Evolutionary conservation across 129 eudicot genomes (phyloP), one percentile per base, ranked within the genome.

Genomic region (Saussurea involucrata): DNA sequence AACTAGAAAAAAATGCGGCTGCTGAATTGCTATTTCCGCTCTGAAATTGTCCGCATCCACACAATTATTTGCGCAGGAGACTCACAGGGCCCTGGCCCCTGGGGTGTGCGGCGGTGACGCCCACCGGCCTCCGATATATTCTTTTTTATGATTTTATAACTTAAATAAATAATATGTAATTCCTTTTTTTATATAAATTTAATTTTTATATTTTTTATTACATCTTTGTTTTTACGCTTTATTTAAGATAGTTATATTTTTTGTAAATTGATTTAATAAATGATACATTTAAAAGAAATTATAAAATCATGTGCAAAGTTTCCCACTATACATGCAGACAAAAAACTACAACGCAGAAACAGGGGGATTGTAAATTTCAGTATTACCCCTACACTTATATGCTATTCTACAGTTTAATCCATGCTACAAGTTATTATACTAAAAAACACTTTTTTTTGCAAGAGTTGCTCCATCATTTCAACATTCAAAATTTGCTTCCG

Each of bases 11-110:
- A 46, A 24, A 72, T 25, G 25, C 10, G 57, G 17, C 24, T 17
- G 46, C 49, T 17, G 33, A 66, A 44, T 22, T 28, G 66, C 72
- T 29, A 76, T 18, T 17, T 65, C 44, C 80, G 46, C 80, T 66
- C 49, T 21, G 42, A 65, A 65, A 25, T 42, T 65, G 72, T 76
- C 72, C 72, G 46, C n/a, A 42, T 44, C 25, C 61, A 24, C 9
- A 18, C 21, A 29, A 40, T 10, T 40, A 40, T 10, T 40, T 40
- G 49, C 9, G 10, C 49, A 49, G 18, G 3, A 46, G 53, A 53
- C 33, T 42, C 32, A 53, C 21, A 13, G 21, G 58, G 61, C 22
- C 61, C 61, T 53, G 21, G 58, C 22, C 22, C 61, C 61, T 53
- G 1, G 61, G 61, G 61, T 5, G 18, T 17, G 61, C 22, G 61